Conservation (phyloP, 805 yeast species). For the Kodamaea kakaduensis region DNA sequence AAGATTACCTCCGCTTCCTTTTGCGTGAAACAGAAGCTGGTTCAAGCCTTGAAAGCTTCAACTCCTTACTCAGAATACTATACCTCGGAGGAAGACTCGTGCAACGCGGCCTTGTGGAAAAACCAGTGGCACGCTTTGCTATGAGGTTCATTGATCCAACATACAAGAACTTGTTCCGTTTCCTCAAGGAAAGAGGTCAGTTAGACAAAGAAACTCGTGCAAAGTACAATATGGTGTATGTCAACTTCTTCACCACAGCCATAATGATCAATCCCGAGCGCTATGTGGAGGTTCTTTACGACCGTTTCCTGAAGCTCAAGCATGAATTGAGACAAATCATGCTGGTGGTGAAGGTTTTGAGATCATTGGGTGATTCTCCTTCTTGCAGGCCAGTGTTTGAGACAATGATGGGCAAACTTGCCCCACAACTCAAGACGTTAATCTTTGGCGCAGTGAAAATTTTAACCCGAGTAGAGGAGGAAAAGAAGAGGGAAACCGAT, state of each 20-base stretch:
- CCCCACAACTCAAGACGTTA: conserved; percentile 24
- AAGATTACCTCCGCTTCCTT: conserved; percentile 27
- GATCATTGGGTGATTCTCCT: conserved; percentile 27
- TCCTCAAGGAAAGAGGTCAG: conserved; percentile 9
- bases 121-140: conserved; percentile 30
- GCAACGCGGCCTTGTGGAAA: conserved; percentile 14
- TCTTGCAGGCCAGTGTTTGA: conserved; percentile 19
- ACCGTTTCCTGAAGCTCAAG: conserved; percentile 19
- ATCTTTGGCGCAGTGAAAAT: conserved; percentile 23
- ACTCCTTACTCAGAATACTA: conserved; percentile 32
- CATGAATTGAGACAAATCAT: conserved; percentile 24
- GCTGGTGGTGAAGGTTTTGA: conserved; percentile 27
- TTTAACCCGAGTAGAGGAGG: no score
- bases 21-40: conserved; percentile 26
- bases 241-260: conserved; percentile 34
- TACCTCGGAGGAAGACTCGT: conserved; percentile 33
- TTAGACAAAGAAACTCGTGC: conserved; percentile 13
- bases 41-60: conserved; percentile 30
- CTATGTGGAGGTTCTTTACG: conserved; percentile 23
- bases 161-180: conserved; percentile 19
- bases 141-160: conserved; percentile 30
- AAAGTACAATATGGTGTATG: conserved; percentile 20
- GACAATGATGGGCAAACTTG: conserved; percentile 22
- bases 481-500: no score
- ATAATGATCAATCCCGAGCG: conserved; percentile 30